Percentiles rank a stretch among this genome's conserved stretches.
Conservation (phyloP, 2,329 filamentous ascomycete species). For the Elsinoe arachidis region DNA sequence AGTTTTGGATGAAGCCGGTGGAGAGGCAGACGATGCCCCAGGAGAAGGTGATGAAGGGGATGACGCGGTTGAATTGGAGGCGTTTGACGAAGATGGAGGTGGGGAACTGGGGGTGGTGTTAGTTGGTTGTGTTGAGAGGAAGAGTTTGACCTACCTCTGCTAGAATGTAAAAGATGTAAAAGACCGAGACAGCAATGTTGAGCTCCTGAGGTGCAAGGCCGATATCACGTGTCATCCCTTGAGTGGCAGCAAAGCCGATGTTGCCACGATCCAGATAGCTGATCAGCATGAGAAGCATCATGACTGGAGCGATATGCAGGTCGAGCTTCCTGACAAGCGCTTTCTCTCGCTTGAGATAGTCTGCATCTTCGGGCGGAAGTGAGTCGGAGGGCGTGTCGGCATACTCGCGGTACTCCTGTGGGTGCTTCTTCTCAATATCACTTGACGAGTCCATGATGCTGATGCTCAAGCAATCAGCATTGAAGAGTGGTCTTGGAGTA, state of each 20-base stretch:
- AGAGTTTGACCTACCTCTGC: constrained; percentile 22
- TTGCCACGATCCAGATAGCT: constrained; percentile 29
- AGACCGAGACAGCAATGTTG: constrained; percentile 25
- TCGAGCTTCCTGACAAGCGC: constrained; percentile 27
- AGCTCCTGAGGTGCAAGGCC: constrained; percentile 2
- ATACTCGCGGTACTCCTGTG: constrained; percentile 4
- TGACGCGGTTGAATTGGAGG: constrained; percentile 31
- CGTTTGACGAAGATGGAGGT: constrained; percentile 28
- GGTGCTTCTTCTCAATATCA: constrained; percentile 9
- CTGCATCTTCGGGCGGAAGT: background rate
- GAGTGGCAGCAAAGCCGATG: constrained; percentile 29
- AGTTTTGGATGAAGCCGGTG: constrained; percentile 40
- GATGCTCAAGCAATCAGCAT: background rate
- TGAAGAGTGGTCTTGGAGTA: background rate
- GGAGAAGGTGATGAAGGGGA: constrained; percentile 29
- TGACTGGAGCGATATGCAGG: constrained; percentile 28
- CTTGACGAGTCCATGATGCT: constrained; percentile 4
- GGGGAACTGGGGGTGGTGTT: constrained; percentile 20
- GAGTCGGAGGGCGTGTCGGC: background rate
- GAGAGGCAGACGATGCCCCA: constrained; percentile 39
- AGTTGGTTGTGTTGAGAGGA: background rate
- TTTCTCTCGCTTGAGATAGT: constrained; percentile 21
- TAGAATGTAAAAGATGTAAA: constrained; percentile 30
- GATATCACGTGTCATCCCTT: constrained; percentile 23
- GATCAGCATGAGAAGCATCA: constrained; percentile 30